Percentiles rank a stretch among this genome's conserved stretches.
Conservation (phyloP, 1,284 basidiomycete species). For the Exobasidium rhododendri region DNA sequence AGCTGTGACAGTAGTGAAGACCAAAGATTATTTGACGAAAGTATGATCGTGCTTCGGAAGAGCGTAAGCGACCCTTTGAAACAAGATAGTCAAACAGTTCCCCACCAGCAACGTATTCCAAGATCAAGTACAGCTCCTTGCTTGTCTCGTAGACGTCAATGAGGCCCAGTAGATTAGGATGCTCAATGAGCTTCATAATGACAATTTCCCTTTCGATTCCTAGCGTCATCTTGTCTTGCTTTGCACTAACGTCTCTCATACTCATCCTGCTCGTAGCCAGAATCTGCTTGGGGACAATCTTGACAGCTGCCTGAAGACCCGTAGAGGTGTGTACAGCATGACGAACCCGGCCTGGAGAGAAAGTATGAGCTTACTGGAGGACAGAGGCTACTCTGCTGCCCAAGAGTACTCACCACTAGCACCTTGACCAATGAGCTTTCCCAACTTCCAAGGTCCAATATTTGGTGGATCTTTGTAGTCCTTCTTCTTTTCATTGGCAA, state of each 20-base stretch:
- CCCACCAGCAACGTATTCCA: slow-evolving; percentile 95
- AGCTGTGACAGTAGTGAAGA: slow-evolving; percentile 91
- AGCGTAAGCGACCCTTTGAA: slow-evolving; percentile 72
- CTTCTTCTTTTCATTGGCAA: slow-evolving; percentile 55
- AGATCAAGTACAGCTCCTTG: slow-evolving; percentile 77
- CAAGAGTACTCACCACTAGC: slow-evolving; percentile 64
- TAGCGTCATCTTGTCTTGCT: slow-evolving; percentile 77
- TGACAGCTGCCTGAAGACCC: slow-evolving; percentile 87
- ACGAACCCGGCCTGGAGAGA: slow-evolving; percentile 73
- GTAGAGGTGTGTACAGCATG: slow-evolving; percentile 84
- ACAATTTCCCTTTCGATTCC: slow-evolving; percentile 95
- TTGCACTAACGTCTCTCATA: slow-evolving; percentile 65
- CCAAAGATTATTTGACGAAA: slow-evolving; percentile 96
- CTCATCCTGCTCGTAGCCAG: slow-evolving; percentile 70
- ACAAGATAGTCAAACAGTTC: slow-evolving; percentile 96
- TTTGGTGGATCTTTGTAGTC: slow-evolving; percentile 57
- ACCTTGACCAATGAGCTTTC: slow-evolving; percentile 86
- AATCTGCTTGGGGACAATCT: slow-evolving; percentile 88
- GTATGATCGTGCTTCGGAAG: slow-evolving; percentile 80
- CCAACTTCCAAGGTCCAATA: slow-evolving; percentile 90
- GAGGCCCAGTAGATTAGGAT: slow-evolving; percentile 88
- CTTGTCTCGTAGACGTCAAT: slow-evolving; percentile 98
- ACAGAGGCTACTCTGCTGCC: neutral
- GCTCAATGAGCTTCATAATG: slow-evolving; percentile 97
- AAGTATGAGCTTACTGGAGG: no score